Conservation (phyloP, 345 rosid species). For the Cardamine chenopodiifolia region DNA sequence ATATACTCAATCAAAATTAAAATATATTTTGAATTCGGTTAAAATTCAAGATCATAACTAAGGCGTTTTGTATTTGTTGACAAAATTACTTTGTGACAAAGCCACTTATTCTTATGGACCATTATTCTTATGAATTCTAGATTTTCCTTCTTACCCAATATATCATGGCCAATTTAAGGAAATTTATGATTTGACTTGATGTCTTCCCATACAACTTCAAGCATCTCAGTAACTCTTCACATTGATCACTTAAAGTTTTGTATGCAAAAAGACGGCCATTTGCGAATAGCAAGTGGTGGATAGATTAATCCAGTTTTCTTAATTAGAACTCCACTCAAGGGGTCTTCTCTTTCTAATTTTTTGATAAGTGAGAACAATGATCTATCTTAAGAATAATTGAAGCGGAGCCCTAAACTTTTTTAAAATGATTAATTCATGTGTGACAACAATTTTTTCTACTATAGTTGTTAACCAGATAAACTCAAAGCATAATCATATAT, state of each 20-base stretch:
- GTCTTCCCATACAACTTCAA: neutral
- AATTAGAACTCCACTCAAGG: neutral
- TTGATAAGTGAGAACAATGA: neutral
- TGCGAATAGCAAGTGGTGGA: neutral
- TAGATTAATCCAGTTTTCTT: neutral
- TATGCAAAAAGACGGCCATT: too few species aligned
- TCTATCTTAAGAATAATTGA: neutral
- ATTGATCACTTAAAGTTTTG: too few species aligned
- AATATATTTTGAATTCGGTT: neutral
- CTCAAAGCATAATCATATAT: slow-evolving; percentile 8
- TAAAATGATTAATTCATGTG: neutral
- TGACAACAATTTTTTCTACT: neutral
- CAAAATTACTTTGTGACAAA: neutral
- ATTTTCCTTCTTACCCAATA: too few species aligned
- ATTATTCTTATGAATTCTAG: neutral
- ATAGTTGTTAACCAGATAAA: neutral
- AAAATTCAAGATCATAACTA: neutral
- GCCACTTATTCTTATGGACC: too few species aligned
- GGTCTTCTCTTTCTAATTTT: neutral
- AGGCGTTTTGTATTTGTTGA: neutral
- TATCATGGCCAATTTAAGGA: neutral
- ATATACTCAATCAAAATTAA: neutral
- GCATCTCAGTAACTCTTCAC: neutral
- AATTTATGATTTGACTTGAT: neutral
- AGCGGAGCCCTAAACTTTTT: neutral